A percentile compares a stretch with the other conserved stretches of the same genome.
These are phyloP conservation scores for Salmacisia buchloeana DNA, from an alignment of 1,284 basidiomycete species.

Conservation along the genomic window DNA sequence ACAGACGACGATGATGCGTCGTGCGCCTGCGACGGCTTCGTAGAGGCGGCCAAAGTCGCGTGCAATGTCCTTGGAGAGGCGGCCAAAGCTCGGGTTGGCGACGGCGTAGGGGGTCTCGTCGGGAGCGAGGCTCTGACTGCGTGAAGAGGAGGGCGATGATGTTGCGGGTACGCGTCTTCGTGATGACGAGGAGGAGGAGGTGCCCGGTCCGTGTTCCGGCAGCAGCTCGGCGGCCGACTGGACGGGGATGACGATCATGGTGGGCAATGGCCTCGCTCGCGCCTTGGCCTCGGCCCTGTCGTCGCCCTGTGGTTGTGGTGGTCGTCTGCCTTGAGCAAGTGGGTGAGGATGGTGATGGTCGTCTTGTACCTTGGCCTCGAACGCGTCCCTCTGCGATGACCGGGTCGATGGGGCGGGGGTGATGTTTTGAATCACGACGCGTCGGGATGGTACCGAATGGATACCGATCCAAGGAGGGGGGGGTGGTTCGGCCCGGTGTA, in stretches of 20 bases:
- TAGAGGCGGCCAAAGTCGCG: constrained; percentile 43
- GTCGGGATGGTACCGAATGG: too few relatives aligned
- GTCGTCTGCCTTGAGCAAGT: too few relatives aligned
- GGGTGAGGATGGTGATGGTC: too few relatives aligned
- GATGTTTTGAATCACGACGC: too few relatives aligned
- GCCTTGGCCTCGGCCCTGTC: too few relatives aligned
- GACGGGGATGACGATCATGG: constrained; percentile 3
- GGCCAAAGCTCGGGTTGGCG: constrained; percentile 26
- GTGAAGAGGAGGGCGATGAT: not conserved
- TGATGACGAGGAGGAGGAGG: not conserved
- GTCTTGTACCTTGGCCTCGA: too few relatives aligned
- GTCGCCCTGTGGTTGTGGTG: too few relatives aligned
- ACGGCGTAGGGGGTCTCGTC: constrained; percentile 29
- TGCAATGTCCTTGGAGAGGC: constrained; percentile 25
- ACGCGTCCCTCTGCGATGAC: too few relatives aligned
- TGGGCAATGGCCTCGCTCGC: too few relatives aligned
- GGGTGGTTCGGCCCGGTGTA: too few relatives aligned
- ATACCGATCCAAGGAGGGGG: too few relatives aligned
- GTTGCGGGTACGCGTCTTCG: not conserved
- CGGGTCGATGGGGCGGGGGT: too few relatives aligned
- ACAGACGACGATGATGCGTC: constrained; percentile 75
- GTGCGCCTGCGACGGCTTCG: constrained; percentile 65
- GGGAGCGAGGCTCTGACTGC: not conserved
- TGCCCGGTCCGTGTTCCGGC: not conserved
- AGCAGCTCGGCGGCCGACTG: constrained; percentile 3